These are phyloP conservation scores for Pseudonitzschia multiseries DNA, from an alignment of 108 stramenopile species.

Conservation along the genomic window DNA sequence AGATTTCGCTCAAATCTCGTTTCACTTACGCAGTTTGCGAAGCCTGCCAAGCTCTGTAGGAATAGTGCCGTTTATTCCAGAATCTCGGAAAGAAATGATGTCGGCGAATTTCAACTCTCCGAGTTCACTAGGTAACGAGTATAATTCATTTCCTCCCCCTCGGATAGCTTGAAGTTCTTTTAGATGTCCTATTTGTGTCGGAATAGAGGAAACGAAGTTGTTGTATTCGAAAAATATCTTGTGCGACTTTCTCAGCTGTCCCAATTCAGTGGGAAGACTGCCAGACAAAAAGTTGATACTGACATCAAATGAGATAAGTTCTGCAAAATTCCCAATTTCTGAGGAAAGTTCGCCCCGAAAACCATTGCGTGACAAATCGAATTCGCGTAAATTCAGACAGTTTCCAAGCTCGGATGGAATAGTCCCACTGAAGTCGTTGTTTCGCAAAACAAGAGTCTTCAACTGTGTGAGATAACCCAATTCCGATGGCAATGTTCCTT, in stretches of 20 bases:
- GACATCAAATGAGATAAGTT: slow-evolving; percentile 42
- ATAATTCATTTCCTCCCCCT: slow-evolving; percentile 31
- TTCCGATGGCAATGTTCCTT: slow-evolving; percentile 51
- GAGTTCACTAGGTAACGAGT: slow-evolving; percentile 43
- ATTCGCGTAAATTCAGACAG: slow-evolving; percentile 32
- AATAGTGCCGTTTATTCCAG: slow-evolving; percentile 49
- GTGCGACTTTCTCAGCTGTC: slow-evolving; percentile 29
- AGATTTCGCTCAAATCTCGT: too few species aligned
- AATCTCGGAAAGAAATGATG: slow-evolving; percentile 43
- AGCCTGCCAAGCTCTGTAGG: slow-evolving; percentile 54
- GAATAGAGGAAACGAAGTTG: slow-evolving; percentile 46
- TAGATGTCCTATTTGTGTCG: slow-evolving; percentile 50
- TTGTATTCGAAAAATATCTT: slow-evolving; percentile 50
- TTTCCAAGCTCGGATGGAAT: slow-evolving; percentile 49
- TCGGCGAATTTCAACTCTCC: slow-evolving; percentile 34
- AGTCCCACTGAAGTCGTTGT: slow-evolving; percentile 37
- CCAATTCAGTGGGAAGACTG: slow-evolving; percentile 46
- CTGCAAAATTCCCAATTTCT: slow-evolving; percentile 39
- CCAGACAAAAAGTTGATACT: slow-evolving; percentile 49
- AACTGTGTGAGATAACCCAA: slow-evolving; percentile 46
- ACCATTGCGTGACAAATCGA: slow-evolving; percentile 31
- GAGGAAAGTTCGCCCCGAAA: slow-evolving; percentile 33
- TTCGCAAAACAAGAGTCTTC: slow-evolving; percentile 35
- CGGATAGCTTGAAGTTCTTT: slow-evolving; percentile 33
- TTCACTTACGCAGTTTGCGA: slow-evolving; percentile 8